Evolutionary conservation across 2,329 filamentous ascomycete genomes (phyloP), one percentile per base, ranked within the genome.

Genomic region (Calycina herbarum): DNA sequence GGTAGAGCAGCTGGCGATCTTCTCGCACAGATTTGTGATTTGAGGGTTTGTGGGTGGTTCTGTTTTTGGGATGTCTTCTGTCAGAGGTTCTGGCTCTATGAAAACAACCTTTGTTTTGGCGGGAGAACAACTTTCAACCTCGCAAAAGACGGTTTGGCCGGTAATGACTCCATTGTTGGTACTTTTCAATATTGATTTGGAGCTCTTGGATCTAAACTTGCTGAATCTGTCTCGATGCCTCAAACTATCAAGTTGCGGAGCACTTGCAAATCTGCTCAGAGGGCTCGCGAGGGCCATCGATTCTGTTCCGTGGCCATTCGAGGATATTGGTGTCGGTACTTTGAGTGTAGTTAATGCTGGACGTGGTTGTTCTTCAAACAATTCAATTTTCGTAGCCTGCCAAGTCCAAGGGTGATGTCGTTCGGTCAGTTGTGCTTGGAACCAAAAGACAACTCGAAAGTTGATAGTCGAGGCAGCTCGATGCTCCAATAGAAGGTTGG

Each of bases 11-110:
- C 15, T 60, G 20, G 66, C 64, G 4, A 68, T 69, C 20, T 45
- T 68, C 45, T 61, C 61, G 24, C 68, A 69, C 5, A 69, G 27
- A 56, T 68, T 66, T 13, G 66, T 66, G n/a, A 61, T 61, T n/a
- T 10, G 27, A 10, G 24, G 17, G 38, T 45, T 45, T n/a, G 20
- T 15, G 27, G 40, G 2, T 17, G 35, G 7, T 10, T 61, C 40
- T 27, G 67, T 64, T 38, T 48, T 66, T 5, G 64, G 40, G 29
- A 38, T 54, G 24, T 29, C 24, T 5, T 54, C 54, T 48, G 58
- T 48, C 5, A n/a, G n/a, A 11, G 45, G n/a, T 3, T 51, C 45
- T 24, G 45, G n/a, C 10, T 65, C 59, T 7, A 56, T 29, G 35
- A 67, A 68, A n/a, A 65, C 42, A 7, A 68, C 63, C 27, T 65